Percentiles rank a stretch among this genome's conserved stretches.
Conservation (phyloP, 2,329 filamentous ascomycete genomes). For the Alternaria alternata region DNA sequence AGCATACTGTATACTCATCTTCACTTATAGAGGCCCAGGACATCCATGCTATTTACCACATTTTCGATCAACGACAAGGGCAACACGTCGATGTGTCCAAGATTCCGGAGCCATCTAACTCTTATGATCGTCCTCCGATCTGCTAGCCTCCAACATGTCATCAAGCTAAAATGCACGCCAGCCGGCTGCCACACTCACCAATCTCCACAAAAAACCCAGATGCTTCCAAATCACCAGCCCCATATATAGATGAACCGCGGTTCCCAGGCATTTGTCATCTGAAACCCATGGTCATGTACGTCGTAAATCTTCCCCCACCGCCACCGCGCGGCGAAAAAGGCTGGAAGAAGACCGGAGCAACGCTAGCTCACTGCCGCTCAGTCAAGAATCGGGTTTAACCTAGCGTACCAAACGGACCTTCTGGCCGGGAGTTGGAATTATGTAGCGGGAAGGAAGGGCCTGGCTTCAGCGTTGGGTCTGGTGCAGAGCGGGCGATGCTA, state of each 20-base stretch:
- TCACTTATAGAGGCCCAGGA: too few relatives aligned
- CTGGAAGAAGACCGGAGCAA: not conserved
- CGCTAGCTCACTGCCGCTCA: not conserved
- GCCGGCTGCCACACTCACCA: rapidly evolving
- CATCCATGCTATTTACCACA: too few relatives aligned
- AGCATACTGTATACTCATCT: rapidly evolving
- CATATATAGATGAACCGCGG: not conserved
- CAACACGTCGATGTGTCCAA: too few relatives aligned
- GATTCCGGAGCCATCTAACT: too few relatives aligned
- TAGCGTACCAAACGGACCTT: not conserved
- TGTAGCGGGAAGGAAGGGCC: not conserved
- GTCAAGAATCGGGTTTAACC: not conserved
- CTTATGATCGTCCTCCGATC: too few relatives aligned
- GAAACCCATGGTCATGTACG: not conserved
- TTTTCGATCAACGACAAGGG: too few relatives aligned
- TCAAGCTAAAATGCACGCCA: too few relatives aligned
- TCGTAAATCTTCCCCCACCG: not conserved
- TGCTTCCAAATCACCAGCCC: not conserved
- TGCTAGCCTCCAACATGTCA: too few relatives aligned
- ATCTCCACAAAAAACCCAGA: not conserved
- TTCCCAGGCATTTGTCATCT: not conserved
- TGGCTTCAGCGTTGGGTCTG: not conserved
- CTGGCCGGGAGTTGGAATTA: not conserved
- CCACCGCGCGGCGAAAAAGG: not conserved
- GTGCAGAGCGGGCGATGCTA: not conserved